These are phyloP conservation scores for Hericium alpestre DNA, from an alignment of 768 basidiomycete genomes.

Conservation along the genomic window DNA sequence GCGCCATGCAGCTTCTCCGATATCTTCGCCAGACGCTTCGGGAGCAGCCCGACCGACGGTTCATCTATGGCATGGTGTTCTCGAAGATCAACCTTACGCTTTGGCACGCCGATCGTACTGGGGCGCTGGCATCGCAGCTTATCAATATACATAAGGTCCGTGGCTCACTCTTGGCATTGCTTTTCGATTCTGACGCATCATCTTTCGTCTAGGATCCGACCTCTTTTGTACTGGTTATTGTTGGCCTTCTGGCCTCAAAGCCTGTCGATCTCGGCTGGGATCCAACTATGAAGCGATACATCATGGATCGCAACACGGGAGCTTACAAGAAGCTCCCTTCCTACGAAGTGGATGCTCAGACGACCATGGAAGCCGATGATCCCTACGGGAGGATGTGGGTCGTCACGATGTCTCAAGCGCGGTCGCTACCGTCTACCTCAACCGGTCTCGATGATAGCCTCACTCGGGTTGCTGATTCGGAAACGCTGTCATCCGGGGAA, in stretches of 20 bases:
- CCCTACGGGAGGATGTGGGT: not conserved
- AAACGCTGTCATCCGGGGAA: too few species aligned
- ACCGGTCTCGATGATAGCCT: too few species aligned
- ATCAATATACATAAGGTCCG: not conserved
- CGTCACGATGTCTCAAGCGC: not conserved
- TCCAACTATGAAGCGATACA: not conserved
- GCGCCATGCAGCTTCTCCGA: not conserved
- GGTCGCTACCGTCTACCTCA: too few species aligned
- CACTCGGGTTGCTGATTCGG: too few species aligned
- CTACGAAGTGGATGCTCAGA: not conserved
- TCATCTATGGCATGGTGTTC: not conserved
- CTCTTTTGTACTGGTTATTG: not conserved
- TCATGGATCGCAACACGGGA: not conserved
- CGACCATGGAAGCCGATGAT: too few species aligned
- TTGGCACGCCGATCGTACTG: not conserved
- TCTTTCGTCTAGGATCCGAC: not conserved
- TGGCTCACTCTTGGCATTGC: too few species aligned
- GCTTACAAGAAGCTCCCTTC: not conserved
- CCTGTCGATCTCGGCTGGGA: not conserved
- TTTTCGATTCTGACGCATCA: not conserved
- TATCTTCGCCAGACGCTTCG: not conserved
- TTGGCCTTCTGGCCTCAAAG: not conserved
- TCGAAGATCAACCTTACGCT: not conserved
- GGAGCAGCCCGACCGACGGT: not conserved
- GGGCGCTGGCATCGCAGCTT: not conserved